phyloP scores from a whole-genome alignment of 2,329 filamentous ascomycete species.

The Sarocladium kiliense region DNA sequence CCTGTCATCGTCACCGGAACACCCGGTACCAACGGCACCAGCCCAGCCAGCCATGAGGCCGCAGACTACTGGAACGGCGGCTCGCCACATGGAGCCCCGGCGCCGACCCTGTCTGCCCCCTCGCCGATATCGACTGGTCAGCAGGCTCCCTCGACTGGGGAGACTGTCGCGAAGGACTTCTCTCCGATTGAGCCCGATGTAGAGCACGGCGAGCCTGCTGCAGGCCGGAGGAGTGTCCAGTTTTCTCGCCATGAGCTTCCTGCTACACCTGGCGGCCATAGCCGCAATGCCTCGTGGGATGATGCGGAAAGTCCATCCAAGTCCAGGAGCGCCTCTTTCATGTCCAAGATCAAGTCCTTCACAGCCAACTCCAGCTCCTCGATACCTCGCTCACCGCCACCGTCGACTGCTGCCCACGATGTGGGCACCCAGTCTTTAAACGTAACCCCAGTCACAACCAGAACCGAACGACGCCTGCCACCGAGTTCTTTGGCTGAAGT shows the following conservation, averaged over 20 bases:
- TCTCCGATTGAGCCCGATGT: background rate
- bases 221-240: slow-evolving; percentile 60
- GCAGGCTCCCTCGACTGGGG: background rate
- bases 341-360: slow-evolving; percentile 73
- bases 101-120: background rate
- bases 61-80: slow-evolving; percentile 12
- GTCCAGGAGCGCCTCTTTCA: slow-evolving; percentile 56
- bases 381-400: slow-evolving; percentile 35
- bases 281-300: slow-evolving; percentile 61
- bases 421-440: slow-evolving; percentile 34
- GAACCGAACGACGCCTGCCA: slow-evolving; percentile 38
- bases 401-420: slow-evolving; percentile 23
- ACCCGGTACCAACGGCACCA: background rate
- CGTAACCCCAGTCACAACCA: slow-evolving; percentile 42
- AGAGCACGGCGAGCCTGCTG: slow-evolving; percentile 8
- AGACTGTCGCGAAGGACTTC: slow-evolving; percentile 7
- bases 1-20: slow-evolving; percentile 7
- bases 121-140: background rate
- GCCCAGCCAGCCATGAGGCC: slow-evolving; percentile 7
- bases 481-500: slow-evolving; percentile 50
- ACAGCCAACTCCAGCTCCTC: slow-evolving; percentile 49
- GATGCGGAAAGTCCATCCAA: slow-evolving; percentile 57
- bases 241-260: slow-evolving; percentile 55
- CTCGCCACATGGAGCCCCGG: background rate
- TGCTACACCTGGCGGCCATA: slow-evolving; percentile 30